These are phyloP conservation scores for Sclerospora graminicola DNA, from an alignment of 352 stramenopile species.

Conservation along the genomic window DNA sequence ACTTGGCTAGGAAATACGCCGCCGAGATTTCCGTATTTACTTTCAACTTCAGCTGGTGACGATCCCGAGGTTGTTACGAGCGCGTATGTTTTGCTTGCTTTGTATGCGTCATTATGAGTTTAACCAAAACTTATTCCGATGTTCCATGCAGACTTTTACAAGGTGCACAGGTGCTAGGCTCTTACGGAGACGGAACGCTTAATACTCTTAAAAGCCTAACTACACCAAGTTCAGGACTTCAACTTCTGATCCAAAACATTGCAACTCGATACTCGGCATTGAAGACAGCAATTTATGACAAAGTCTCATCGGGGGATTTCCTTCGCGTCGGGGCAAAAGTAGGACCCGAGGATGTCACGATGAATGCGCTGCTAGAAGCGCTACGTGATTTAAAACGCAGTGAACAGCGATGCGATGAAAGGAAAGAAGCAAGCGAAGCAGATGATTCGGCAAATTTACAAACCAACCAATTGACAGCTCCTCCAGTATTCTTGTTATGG, in stretches of 20 bases:
- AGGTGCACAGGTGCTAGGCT: conserved; percentile 24
- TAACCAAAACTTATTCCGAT: conserved; percentile 1
- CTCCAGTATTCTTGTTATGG: conserved; percentile 44
- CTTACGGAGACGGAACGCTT: conserved; percentile 21
- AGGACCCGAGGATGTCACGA: conserved; percentile 15
- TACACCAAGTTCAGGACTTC: conserved; percentile 11
- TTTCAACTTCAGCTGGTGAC: conserved; percentile 49
- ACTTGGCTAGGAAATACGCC: conserved; percentile 38
- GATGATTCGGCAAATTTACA: neutral
- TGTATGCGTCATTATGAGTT: neutral
- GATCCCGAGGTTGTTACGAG: conserved; percentile 22
- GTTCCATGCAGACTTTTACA: conserved; percentile 14
- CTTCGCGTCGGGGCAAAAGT: conserved; percentile 10
- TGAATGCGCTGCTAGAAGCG: conserved; percentile 13
- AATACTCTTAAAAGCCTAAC: conserved; percentile 26
- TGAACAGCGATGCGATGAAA: neutral
- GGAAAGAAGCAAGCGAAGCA: neutral
- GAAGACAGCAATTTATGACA: conserved; percentile 31
- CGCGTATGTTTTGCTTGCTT: conserved; percentile 12
- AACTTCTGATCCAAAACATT: conserved; percentile 16
- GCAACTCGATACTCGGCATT: conserved; percentile 30
- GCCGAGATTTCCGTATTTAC: conserved; percentile 57
- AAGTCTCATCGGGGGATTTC: conserved; percentile 33
- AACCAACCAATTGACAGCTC: neutral
- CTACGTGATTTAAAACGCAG: conserved; percentile 11